Evolutionary conservation across 2,329 filamentous ascomycete species (phyloP).

Genomic region (Gnomoniopsis smithogilvyi): DNA sequence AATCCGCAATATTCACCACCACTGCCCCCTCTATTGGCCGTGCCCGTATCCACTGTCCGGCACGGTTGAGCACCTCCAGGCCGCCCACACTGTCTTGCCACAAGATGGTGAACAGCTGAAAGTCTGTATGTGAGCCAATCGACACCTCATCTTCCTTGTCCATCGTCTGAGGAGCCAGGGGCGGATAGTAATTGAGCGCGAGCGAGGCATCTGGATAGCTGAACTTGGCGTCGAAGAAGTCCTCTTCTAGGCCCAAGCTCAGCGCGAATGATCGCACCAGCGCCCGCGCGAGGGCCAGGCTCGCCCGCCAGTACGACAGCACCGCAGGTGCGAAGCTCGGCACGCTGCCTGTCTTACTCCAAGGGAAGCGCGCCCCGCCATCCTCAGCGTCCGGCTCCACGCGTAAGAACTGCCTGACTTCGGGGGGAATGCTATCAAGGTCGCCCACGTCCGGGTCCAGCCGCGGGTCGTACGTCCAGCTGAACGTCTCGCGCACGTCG

Average conservation of each 20-base stretch:
- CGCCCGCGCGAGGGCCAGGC: conserved; percentile 47
- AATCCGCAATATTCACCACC: conserved; percentile 52
- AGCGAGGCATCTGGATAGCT: conserved; percentile 46
- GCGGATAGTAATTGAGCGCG: conserved; percentile 40
- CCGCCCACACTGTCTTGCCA: conserved; percentile 40
- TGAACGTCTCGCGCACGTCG: conserved; percentile 50
- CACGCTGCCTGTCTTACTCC: conserved; percentile 46
- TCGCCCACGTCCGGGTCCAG: conserved; percentile 45
- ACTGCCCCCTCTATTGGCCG: conserved; percentile 38
- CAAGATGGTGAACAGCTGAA: conserved; percentile 48
- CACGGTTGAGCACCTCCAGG: conserved; percentile 38
- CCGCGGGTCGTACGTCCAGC: conserved; percentile 49
- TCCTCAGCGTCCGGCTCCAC: conserved; percentile 32
- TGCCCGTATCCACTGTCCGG: conserved; percentile 39
- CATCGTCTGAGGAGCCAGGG: conserved; percentile 20
- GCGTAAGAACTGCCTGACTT: conserved; percentile 39
- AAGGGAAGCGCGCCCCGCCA: conserved; percentile 38
- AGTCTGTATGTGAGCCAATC: conserved; percentile 51
- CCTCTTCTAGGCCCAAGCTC: conserved; percentile 49
- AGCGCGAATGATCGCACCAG: conserved; percentile 53
- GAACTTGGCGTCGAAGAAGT: conserved; percentile 52
- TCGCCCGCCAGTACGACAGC: conserved; percentile 44
- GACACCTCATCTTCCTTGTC: conserved; percentile 29
- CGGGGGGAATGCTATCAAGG: conserved; percentile 37
- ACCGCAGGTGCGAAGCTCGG: conserved; percentile 45